phyloP scores from a whole-genome alignment of 1,284 basidiomycete species.

The Entoloma clypeatum region DNA sequence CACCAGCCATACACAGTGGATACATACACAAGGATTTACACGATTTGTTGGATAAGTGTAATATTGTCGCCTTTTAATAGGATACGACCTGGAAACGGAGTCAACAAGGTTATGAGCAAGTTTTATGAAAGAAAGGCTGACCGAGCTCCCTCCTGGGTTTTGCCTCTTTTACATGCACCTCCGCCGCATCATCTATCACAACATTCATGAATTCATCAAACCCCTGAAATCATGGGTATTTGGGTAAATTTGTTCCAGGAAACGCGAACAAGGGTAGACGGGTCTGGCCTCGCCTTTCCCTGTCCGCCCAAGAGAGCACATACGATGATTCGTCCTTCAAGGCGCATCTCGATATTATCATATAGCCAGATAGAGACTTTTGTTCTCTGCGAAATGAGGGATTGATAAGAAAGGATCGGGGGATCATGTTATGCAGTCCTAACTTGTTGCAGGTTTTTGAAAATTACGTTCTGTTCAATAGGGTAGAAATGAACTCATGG shows the following conservation, averaged over 20 bases:
- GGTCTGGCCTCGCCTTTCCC: not conserved
- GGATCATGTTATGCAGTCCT: slow-evolving; percentile 9
- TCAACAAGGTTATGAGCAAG: slow-evolving; percentile 11
- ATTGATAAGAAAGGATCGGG: slow-evolving; percentile 6
- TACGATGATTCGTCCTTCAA: slow-evolving; percentile 96
- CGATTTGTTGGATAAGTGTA: slow-evolving; percentile 83
- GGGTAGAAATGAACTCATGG: slow-evolving; percentile 16
- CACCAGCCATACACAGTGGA: slow-evolving; percentile 13
- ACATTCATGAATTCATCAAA: slow-evolving; percentile 99
- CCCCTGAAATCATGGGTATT: no score
- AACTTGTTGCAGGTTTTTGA: slow-evolving; percentile 94
- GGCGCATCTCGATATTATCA: slow-evolving; percentile 95
- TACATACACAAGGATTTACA: slow-evolving; percentile 19
- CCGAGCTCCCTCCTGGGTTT: slow-evolving; percentile 83
- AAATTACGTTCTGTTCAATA: slow-evolving; percentile 87
- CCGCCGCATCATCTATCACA: slow-evolving; percentile 92
- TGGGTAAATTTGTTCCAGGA: no score
- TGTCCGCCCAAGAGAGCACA: slow-evolving; percentile 36
- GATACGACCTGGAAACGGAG: slow-evolving; percentile 67
- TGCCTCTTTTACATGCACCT: slow-evolving; percentile 86
- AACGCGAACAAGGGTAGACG: slow-evolving; percentile 9
- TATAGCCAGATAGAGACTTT: slow-evolving; percentile 96
- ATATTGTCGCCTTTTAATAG: slow-evolving; percentile 96
- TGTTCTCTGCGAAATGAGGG: slow-evolving; percentile 52
- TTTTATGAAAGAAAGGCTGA: slow-evolving; percentile 29